Conservation (phyloP, 208 protist genomes). For the Crithidia sp. region DNA sequence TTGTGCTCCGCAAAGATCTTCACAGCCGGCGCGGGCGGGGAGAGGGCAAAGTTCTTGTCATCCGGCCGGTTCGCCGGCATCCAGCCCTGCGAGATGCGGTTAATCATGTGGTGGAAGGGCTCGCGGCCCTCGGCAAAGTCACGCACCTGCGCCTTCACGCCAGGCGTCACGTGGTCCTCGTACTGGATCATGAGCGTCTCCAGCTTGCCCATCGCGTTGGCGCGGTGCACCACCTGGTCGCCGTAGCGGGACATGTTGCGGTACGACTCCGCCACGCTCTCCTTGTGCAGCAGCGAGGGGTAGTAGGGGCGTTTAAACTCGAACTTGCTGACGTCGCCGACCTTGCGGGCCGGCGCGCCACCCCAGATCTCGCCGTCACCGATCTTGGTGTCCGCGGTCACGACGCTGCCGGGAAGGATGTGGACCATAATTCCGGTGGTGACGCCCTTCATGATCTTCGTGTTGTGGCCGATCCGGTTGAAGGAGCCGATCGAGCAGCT, state of each 20-base stretch:
- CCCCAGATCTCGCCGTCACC: constrained; percentile 88
- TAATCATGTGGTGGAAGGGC: constrained; percentile 88
- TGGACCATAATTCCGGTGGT: constrained; percentile 91
- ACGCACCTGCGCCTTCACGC: constrained; percentile 74
- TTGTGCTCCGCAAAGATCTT: constrained; percentile 88
- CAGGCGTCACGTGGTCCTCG: constrained; percentile 72
- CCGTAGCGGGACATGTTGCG: constrained; percentile 89
- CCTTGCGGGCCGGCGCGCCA: constrained; percentile 79
- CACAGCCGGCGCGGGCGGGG: constrained; percentile 72
- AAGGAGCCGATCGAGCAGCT: constrained; percentile 89
- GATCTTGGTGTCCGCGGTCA: constrained; percentile 84
- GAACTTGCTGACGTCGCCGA: constrained; percentile 89
- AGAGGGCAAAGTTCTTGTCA: constrained; percentile 73
- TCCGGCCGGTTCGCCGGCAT: constrained; percentile 80
- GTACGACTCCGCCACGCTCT: constrained; percentile 79
- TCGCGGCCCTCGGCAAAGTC: constrained; percentile 86
- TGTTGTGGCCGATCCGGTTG: constrained; percentile 89
- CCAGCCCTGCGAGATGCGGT: constrained; percentile 87
- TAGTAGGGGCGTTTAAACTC: constrained; percentile 89
- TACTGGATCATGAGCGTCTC: constrained; percentile 83
- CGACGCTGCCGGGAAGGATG: constrained; percentile 87
- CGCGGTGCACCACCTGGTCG: constrained; percentile 85
- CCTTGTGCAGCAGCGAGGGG: constrained; percentile 72
- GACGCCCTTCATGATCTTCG: constrained; percentile 90
- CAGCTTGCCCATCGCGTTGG: constrained; percentile 79